A percentile compares a stretch with the other conserved stretches of the same genome.
phyloP scores from a whole-genome alignment of 2,329 filamentous ascomycete species.

The Pseudocercospora fijiensis region DNA sequence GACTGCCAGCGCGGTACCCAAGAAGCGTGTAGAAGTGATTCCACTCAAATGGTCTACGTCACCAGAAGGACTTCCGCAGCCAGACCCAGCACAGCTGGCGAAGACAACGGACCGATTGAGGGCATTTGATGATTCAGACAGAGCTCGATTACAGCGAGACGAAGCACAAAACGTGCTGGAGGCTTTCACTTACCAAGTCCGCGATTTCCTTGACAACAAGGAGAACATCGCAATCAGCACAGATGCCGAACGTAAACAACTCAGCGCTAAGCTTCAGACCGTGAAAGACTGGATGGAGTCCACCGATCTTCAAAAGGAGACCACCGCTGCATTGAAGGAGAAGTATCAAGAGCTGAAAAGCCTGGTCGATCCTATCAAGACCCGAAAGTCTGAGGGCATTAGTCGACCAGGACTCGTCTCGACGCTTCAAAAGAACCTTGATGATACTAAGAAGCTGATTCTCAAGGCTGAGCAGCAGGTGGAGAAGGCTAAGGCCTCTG shows the following conservation, averaged over 20 bases:
- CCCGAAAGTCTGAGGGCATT: slow-evolving; percentile 68
- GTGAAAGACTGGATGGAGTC: slow-evolving; percentile 84
- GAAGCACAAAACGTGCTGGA: slow-evolving; percentile 93
- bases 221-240: slow-evolving; percentile 72
- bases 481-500: slow-evolving; percentile 54
- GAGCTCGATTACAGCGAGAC: slow-evolving; percentile 71
- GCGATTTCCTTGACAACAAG: slow-evolving; percentile 77
- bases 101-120: slow-evolving; percentile 66
- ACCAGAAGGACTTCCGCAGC: slow-evolving; percentile 53
- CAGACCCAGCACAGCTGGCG: slow-evolving; percentile 60
- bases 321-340: slow-evolving; percentile 69
- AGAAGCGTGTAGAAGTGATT: slow-evolving; percentile 54
- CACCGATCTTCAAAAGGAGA: slow-evolving; percentile 70
- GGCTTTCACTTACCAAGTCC: slow-evolving; percentile 82
- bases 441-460: slow-evolving; percentile 69
- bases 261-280: slow-evolving; percentile 66
- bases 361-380: slow-evolving; percentile 74
- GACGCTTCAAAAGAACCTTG: slow-evolving; percentile 66
- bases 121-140: slow-evolving; percentile 84
- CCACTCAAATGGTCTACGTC: slow-evolving; percentile 50
- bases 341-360: slow-evolving; percentile 75
- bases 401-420: slow-evolving; percentile 70
- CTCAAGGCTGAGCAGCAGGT: slow-evolving; percentile 69
- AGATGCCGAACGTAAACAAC: slow-evolving; percentile 61
- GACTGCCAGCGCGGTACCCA: slow-evolving; percentile 44